These are phyloP conservation scores for Fusarium heterosporum DNA, from an alignment of 2,329 filamentous ascomycete genomes.

Conservation along the genomic window DNA sequence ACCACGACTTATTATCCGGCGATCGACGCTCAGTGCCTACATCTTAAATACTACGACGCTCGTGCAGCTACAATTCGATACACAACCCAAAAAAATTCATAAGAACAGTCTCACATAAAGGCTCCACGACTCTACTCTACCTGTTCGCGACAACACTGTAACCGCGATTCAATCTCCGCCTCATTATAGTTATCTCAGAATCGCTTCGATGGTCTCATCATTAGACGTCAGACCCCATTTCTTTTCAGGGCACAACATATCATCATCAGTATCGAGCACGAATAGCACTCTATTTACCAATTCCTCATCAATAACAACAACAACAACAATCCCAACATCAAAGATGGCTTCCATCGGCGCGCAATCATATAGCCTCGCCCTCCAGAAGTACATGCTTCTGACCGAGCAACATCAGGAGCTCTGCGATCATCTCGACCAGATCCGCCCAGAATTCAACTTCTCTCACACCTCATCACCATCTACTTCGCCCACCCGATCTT, in stretches of 20 bases:
- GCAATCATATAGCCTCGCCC: slow-evolving; percentile 58
- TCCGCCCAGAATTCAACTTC: slow-evolving; percentile 56
- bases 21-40: slow-evolving; percentile 34
- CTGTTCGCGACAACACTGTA: slow-evolving; percentile 27
- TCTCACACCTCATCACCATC: slow-evolving; percentile 63
- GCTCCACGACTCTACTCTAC: slow-evolving; percentile 1
- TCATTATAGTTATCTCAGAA: slow-evolving; percentile 22
- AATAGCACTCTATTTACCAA: slow-evolving; percentile 19
- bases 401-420: slow-evolving; percentile 67
- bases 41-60: slow-evolving; percentile 22
- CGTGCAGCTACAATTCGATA: slow-evolving; percentile 20
- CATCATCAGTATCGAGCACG: slow-evolving; percentile 37
- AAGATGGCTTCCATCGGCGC: slow-evolving; percentile 47
- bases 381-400: slow-evolving; percentile 66
- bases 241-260: slow-evolving; percentile 43
- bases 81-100: slow-evolving; percentile 18
- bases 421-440: slow-evolving; percentile 62
- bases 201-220: slow-evolving; percentile 53
- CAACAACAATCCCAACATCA: slow-evolving; percentile 10
- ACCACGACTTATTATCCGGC: slow-evolving; percentile 30
- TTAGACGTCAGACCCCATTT: slow-evolving; percentile 45
- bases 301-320: slow-evolving; percentile 1
- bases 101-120: slow-evolving; percentile 9
- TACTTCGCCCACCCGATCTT: slow-evolving; percentile 69
- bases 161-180: slow-evolving; percentile 11